These are phyloP conservation scores for Neoarthrinium moseri DNA, from an alignment of 2,329 filamentous ascomycete genomes.

Conservation along the genomic window DNA sequence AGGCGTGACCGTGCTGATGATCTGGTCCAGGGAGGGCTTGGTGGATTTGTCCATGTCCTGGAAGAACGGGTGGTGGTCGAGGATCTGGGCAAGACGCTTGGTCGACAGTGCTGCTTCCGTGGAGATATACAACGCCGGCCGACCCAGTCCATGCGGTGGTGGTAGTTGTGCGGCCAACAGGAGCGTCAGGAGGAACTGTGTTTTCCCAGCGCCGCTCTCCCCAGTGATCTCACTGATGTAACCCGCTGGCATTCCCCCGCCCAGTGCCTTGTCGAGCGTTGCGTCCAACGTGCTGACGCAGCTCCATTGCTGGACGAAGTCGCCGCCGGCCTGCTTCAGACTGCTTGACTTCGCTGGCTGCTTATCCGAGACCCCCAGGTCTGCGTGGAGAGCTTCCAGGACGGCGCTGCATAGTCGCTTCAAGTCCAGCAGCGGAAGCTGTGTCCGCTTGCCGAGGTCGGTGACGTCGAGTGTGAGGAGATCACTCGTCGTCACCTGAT, in stretches of 20 bases:
- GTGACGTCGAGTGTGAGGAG: constrained; percentile 79
- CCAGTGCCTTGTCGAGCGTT: constrained; percentile 65
- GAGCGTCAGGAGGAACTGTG: constrained; percentile 84
- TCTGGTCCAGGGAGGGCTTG: constrained; percentile 66
- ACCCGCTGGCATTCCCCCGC: constrained; percentile 77
- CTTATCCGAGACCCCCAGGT: constrained; percentile 43
- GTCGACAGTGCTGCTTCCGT: constrained; percentile 88
- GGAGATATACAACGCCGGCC: constrained; percentile 86
- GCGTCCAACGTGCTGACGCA: constrained; percentile 80
- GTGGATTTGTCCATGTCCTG: constrained; percentile 22
- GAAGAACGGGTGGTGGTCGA: constrained; percentile 65
- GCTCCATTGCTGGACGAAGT: constrained; percentile 41
- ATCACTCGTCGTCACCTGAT: constrained; percentile 76
- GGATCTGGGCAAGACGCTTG: constrained; percentile 75
- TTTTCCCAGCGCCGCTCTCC: constrained; percentile 93
- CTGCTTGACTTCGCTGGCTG: constrained; percentile 9
- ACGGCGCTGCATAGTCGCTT: constrained; percentile 70
- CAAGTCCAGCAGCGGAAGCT: constrained; percentile 77
- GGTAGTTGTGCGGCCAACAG: constrained; percentile 83
- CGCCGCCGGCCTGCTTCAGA: constrained; percentile 33
- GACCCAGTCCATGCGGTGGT: constrained; percentile 66
- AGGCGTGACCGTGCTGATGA: constrained; percentile 79
- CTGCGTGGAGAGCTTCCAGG: constrained; percentile 63
- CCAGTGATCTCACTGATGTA: constrained; percentile 88
- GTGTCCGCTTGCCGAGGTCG: constrained; percentile 83